These are phyloP conservation scores for Eucalyptus erythrocorys DNA, from an alignment of 345 rosid genomes.

Conservation along the genomic window DNA sequence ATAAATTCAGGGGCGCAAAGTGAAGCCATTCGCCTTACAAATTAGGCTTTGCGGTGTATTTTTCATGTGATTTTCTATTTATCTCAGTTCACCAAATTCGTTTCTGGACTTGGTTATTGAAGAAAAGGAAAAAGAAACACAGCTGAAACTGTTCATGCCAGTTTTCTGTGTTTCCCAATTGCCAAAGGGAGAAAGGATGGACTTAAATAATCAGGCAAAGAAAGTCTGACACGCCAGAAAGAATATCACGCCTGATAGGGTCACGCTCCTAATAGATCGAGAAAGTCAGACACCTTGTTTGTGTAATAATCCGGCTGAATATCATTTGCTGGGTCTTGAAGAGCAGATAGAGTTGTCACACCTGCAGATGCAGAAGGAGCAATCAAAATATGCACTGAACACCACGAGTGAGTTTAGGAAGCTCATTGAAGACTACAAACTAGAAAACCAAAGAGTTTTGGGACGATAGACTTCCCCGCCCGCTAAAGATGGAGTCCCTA, in stretches of 20 bases:
- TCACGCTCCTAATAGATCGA: conserved; percentile 23
- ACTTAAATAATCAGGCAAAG: neutral
- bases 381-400: neutral
- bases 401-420: neutral
- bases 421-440: neutral
- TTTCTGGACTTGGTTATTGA: neutral
- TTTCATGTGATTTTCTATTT: neutral
- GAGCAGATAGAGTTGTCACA: conserved; percentile 46
- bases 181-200: neutral
- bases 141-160: neutral
- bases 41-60: neutral
- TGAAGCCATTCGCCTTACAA: neutral
- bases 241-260: neutral
- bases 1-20: neutral
- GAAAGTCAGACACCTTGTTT: conserved; percentile 45
- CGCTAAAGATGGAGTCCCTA: neutral
- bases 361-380: conserved; percentile 15
- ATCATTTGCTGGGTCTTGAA: conserved; percentile 37
- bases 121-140: neutral
- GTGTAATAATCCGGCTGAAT: conserved; percentile 76
- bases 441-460: neutral
- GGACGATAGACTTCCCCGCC: neutral
- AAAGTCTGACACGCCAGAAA: neutral
- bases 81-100: neutral
- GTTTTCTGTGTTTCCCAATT: neutral